Evolutionary conservation across 352 stramenopile species (phyloP).

Genomic region (Phytophthora constricta): DNA sequence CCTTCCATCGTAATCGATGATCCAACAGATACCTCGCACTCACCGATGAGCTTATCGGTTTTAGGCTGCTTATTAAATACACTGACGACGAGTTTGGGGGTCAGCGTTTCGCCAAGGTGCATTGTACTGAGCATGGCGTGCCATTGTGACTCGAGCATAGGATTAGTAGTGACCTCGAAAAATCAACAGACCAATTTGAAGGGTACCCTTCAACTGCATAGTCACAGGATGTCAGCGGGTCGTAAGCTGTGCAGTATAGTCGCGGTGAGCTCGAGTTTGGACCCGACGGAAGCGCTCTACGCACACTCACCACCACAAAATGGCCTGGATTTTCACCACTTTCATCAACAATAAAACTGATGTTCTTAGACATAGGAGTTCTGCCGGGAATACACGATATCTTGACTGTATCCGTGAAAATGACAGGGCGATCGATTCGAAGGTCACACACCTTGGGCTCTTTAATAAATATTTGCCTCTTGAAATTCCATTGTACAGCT

Average conservation of each 20-base stretch:
- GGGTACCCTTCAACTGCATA: constrained; percentile 78
- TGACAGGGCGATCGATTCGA: constrained; percentile 68
- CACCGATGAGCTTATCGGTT: constrained; percentile 70
- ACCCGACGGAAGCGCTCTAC: constrained; percentile 50
- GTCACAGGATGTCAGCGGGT: constrained; percentile 80
- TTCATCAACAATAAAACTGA: constrained; percentile 54
- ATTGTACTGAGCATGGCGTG: constrained; percentile 53
- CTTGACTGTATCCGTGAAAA: constrained; percentile 83
- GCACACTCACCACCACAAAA: constrained; percentile 79
- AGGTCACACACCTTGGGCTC: constrained; percentile 57
- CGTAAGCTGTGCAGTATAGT: constrained; percentile 87
- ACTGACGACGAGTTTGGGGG: constrained; percentile 67
- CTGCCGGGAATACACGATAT: constrained; percentile 54
- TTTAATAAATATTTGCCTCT: constrained; percentile 50
- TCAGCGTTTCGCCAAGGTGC: constrained; percentile 63
- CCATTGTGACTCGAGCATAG: constrained; percentile 67
- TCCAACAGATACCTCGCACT: constrained; percentile 76
- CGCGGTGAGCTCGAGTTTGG: constrained; percentile 18
- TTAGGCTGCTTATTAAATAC: constrained; percentile 80
- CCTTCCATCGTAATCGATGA: constrained; percentile 79
- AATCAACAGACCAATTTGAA: constrained; percentile 68
- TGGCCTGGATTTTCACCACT: constrained; percentile 36
- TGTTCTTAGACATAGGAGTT: constrained; percentile 39
- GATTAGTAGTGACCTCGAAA: constrained; percentile 55
- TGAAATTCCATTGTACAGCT: constrained; percentile 69